A percentile compares a stretch with the other conserved stretches of the same genome.
These are phyloP conservation scores for Priceomyces carsonii DNA, from an alignment of 805 yeast genomes.

Conservation along the genomic window DNA sequence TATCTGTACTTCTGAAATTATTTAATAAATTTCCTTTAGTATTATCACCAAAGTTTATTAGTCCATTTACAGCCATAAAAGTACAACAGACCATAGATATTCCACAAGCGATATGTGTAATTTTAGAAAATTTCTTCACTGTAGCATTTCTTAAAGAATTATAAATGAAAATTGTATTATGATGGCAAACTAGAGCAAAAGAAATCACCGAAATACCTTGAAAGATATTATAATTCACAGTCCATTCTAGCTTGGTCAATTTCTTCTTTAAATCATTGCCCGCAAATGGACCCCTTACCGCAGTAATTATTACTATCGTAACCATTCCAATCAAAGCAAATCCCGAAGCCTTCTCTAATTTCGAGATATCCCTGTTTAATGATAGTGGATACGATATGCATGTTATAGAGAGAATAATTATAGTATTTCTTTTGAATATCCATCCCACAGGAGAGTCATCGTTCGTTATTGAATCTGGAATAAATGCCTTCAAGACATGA, in stretches of 20 bases:
- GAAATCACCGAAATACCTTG: constrained; percentile 94
- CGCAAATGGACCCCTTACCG: constrained; percentile 69
- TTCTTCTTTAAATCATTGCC: constrained; percentile 49
- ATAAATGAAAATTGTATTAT: constrained; percentile 86
- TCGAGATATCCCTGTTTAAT: constrained; percentile 75
- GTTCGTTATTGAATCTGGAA: constrained; percentile 45
- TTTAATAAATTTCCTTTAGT: constrained; percentile 88
- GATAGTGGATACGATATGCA: constrained; percentile 83
- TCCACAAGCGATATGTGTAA: constrained; percentile 83
- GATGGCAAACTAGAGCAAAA: constrained; percentile 94
- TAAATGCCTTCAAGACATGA: constrained; percentile 72
- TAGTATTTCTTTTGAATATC: constrained; percentile 64
- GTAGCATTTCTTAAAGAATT: constrained; percentile 80
- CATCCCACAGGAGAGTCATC: constrained; percentile 41
- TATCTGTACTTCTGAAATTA: constrained; percentile 77
- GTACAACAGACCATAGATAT: constrained; percentile 80
- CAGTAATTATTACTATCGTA: constrained; percentile 71
- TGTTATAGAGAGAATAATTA: constrained; percentile 68
- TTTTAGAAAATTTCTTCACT: constrained; percentile 65
- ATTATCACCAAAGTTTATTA: constrained; percentile 67
- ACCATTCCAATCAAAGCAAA: constrained; percentile 85
- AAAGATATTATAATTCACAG: constrained; percentile 66
- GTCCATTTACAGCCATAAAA: constrained; percentile 78
- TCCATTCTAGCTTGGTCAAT: constrained; percentile 44
- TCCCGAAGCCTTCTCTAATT: constrained; percentile 82